Base-by-base conservation (phyloP, 768 basidiomycete genomes). In the Exsudoporus frostii region DNA sequence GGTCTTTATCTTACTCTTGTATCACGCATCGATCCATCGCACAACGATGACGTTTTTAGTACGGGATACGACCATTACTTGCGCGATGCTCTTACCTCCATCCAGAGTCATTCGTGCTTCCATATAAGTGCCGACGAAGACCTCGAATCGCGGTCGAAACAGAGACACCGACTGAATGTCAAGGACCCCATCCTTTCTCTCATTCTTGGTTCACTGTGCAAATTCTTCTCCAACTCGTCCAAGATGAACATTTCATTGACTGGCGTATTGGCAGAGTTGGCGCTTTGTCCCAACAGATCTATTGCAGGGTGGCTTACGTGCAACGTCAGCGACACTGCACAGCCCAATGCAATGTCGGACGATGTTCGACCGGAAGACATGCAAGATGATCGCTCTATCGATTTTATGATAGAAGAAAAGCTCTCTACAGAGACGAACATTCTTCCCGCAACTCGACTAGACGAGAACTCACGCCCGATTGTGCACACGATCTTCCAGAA, bases 291-390 rank as follows among this genome's bases (percentile, higher is more conserved):
- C 4, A 79, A 90, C 65, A 81, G 94, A 7, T 91, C 90, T 2
- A 74, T 97, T 24, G 83, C 86, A 0, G 93, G 94, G 1, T 98
- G 94, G 94, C 66, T 97, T 42, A 86, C 91, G 1, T 90, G 90
- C 64, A 78, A 77, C 13, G 55, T 73, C 5, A 76, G 70, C 48
- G 80, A 86, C 11, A 57, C 64, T 15, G 56, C 61, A 8, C 66
- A 56, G 22, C 33, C 47, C 50, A 57, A 43, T 24, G 27, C 20
- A 14, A 24, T 10, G 42, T 56, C 38, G 20, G 57, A 64, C 41
- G 45, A 55, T 52, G 41, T 50, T 30, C 29, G 22, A 45, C 17
- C 24, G 13, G 74, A 76, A 33, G 78, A 80, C 54, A 83, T 84
- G 56, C 82, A 80, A 15, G 91, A 93, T 57, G 91, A 94, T 65